These are phyloP conservation scores for Balakata baccata DNA, from an alignment of 345 rosid genomes.

Conservation along the genomic window DNA sequence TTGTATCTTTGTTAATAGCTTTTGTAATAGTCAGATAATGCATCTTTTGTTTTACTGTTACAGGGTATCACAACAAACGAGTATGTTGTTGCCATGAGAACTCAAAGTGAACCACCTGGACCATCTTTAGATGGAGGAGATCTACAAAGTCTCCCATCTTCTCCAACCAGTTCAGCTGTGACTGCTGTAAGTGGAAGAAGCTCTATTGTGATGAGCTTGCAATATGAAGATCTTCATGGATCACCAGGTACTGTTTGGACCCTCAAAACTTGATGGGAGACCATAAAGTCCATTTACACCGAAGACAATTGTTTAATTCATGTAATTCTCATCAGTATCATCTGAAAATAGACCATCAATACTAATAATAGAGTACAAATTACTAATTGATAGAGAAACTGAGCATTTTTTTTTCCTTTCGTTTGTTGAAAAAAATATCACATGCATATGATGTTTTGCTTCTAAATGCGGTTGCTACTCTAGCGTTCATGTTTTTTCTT, in stretches of 20 bases:
- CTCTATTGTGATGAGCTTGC: constrained; percentile 81
- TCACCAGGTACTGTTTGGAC: constrained; percentile 50
- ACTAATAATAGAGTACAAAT: no score
- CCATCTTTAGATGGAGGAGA: constrained; percentile 67
- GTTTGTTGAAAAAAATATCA: no score
- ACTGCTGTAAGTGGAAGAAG: constrained; percentile 83
- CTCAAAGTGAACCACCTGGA: constrained; percentile 74
- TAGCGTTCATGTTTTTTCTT: no score
- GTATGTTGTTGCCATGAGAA: constrained; percentile 90
- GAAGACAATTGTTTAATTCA: not conserved
- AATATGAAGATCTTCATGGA: constrained; percentile 92
- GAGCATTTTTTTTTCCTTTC: no score
- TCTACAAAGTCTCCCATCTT: constrained; percentile 63
- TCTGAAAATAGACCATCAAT: no score
- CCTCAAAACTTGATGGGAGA: not conserved
- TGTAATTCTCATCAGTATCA: no score
- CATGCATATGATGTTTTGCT: no score
- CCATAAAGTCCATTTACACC: not conserved
- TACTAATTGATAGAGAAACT: no score
- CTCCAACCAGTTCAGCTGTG: constrained; percentile 83
- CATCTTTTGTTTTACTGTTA: constrained; percentile 15
- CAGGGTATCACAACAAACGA: constrained; percentile 96
- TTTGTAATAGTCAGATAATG: constrained; percentile 11
- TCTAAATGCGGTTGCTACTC: no score
- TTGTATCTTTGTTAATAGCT: not conserved